phyloP scores from a whole-genome alignment of 2,329 filamentous ascomycete genomes.

The Sphaerostilbella broomeana region DNA sequence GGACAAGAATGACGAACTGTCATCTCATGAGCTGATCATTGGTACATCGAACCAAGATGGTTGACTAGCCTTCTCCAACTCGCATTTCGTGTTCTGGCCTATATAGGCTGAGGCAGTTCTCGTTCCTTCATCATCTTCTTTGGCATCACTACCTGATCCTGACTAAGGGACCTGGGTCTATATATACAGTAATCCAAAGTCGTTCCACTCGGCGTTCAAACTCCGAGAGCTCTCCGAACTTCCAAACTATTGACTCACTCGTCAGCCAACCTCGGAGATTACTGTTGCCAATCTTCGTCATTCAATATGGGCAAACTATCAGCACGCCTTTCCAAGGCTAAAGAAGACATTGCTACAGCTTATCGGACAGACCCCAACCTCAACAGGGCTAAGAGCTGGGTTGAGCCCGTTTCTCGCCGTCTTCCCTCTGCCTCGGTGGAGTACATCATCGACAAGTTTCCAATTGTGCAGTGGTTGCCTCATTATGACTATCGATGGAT shows the following conservation, averaged over 20 bases:
- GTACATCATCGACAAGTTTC: conserved; percentile 55
- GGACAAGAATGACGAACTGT: too few relatives aligned
- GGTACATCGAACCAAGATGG: conserved; percentile 4
- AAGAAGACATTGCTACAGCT: conserved; percentile 15
- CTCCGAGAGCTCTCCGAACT: conserved; percentile 9
- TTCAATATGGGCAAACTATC: conserved; percentile 16
- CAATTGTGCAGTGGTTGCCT: conserved; percentile 57
- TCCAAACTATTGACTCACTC: conserved; percentile 1
- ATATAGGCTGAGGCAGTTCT: conserved; percentile 6
- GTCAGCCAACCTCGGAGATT: conserved; percentile 3
- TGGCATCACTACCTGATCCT: conserved; percentile 2
- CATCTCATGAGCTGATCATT: conserved; percentile 1
- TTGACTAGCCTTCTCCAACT: not conserved
- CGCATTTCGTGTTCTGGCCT: conserved; percentile 6
- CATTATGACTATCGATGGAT: conserved; percentile 56
- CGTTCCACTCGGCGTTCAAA: conserved; percentile 4
- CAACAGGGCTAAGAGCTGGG: conserved; percentile 21
- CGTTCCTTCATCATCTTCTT: not conserved
- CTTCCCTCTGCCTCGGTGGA: conserved; percentile 47
- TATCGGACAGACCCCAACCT: conserved; percentile 23
- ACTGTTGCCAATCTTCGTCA: not conserved
- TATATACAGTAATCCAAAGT: conserved; percentile 1
- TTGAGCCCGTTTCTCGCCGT: conserved; percentile 18
- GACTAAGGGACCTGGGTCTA: conserved; percentile 2
- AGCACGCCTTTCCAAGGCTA: conserved; percentile 13